Evolutionary conservation across 192 early-diverging fungal genomes (phyloP), one percentile per base, ranked within the genome.

Genomic region (Podila horticola): DNA sequence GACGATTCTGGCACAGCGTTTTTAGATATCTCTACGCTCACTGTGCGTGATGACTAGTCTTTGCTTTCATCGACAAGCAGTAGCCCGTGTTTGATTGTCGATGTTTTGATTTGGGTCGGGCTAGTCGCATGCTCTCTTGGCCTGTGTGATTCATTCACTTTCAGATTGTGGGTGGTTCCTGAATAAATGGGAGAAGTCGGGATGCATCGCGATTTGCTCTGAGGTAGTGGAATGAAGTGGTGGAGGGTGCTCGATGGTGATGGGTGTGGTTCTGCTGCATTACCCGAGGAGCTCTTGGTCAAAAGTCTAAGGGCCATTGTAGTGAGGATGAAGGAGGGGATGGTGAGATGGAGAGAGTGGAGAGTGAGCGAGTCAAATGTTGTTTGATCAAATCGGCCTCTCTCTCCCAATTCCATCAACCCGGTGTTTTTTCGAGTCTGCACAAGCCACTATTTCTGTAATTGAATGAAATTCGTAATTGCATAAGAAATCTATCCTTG

Each of bases 271-370:
- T 30, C 50, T 20, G 58, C 36, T 67, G 58, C 19, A 48, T 79
- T 81, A 81, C 77, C 77, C 77, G 77, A 72, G 65, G 77, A 72
- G 77, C 77, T 81, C 77, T 81, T 81, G 77, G 77, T 73, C 77
- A 81, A 81, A 81, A 81, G 77, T 63, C 77, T 60, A 52, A 81
- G 77, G 77, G 77, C 77, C 77, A 81, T 81, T 66, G 71, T 64
- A 55, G 48, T 41, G 51, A 33, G 74, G 59, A 57, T 51, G 64
- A 22, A 66, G 68, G 62, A 64, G 60, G 31, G 33, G 59, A 76
- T 59, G 57, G 36, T 5, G 31, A 28, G 57, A 22, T 30, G 59
- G 70, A 57, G 66, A 70, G 69, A 70, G 68, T 58, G 62, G 58
- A 64, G 66, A 58, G 67, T 50, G 67, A 68, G 65, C 41, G 41